A percentile compares a stretch with the other conserved stretches of the same genome.
Conservation (phyloP, 2,329 filamentous ascomycete genomes). For the Shiraia sp. region DNA sequence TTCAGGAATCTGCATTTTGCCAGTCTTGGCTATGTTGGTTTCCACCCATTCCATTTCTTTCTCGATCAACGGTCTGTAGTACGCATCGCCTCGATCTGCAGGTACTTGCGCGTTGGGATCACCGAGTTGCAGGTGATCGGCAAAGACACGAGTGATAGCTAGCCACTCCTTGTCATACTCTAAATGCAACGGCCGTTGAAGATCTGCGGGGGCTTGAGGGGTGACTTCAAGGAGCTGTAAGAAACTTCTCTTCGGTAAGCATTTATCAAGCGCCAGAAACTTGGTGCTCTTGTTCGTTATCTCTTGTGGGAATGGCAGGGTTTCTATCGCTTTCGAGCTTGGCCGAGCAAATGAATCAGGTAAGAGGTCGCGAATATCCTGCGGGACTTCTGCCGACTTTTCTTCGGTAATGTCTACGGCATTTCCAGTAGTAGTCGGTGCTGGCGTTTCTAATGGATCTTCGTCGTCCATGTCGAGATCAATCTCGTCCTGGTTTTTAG, state of each 20-base stretch:
- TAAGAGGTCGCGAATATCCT: conserved; percentile 71
- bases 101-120: conserved; percentile 61
- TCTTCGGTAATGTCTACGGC: conserved; percentile 7
- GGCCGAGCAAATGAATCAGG: conserved; percentile 70
- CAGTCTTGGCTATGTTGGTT: conserved; percentile 67
- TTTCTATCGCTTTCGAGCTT: conserved; percentile 16
- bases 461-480: conserved; percentile 49
- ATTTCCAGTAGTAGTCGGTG: conserved; percentile 10
- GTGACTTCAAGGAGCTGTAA: conserved; percentile 72
- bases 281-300: conserved; percentile 80
- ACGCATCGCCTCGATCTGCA: conserved; percentile 67
- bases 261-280: conserved; percentile 93
- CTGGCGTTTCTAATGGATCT: conserved; percentile 14
- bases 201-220: conserved; percentile 22
- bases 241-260: conserved; percentile 76
- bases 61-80: conserved; percentile 70
- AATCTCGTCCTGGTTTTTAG: conserved; percentile 41
- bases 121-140: conserved; percentile 58
- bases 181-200: conserved; percentile 60
- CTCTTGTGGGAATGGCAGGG: conserved; percentile 64
- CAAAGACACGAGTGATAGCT: conserved; percentile 84
- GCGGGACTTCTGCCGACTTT: conserved; percentile 52
- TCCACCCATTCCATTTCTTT: conserved; percentile 79
- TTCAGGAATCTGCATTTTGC: conserved; percentile 70
- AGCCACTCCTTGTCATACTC: conserved; percentile 95